phyloP scores from a whole-genome alignment of 108 stramenopile genomes.

The Heterococcus sp. region DNA sequence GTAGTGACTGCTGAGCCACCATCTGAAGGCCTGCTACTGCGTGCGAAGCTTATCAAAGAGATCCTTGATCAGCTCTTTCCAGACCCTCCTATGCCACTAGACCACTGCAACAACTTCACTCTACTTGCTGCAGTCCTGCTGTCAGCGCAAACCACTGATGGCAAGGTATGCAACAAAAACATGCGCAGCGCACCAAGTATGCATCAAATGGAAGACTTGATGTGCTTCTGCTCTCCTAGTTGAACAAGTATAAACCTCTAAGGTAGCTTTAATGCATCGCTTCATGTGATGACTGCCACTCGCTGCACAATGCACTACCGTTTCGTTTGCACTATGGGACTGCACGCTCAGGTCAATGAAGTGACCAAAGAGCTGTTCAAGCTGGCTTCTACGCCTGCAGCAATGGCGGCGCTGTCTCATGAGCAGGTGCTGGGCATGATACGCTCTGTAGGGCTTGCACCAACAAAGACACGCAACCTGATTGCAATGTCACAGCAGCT shows the following conservation, averaged over 20 bases:
- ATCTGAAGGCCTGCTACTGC: background rate
- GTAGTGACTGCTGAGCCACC: background rate
- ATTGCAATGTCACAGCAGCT: conserved; percentile 53
- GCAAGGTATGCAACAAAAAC: conserved; percentile 45
- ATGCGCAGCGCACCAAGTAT: background rate
- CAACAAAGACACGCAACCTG: conserved; percentile 51
- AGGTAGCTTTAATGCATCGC: no score
- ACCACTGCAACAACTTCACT: conserved; percentile 48
- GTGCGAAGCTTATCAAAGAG: conserved; percentile 18
- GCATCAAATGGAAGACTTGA: no score
- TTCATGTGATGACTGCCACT: no score
- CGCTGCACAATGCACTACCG: no score
- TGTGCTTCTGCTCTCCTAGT: no score
- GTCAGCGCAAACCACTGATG: conserved; percentile 58
- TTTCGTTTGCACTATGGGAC: no score
- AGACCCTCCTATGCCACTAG: conserved; percentile 48
- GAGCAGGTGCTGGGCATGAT: conserved; percentile 23
- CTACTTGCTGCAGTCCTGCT: conserved; percentile 54
- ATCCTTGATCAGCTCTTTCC: conserved; percentile 52
- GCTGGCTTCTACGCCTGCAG: conserved; percentile 30
- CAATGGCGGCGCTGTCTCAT: conserved; percentile 35
- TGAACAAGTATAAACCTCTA: no score
- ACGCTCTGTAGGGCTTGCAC: conserved; percentile 51
- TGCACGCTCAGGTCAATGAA: conserved; percentile 20
- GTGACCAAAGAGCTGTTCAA: conserved; percentile 41